A percentile compares a stretch with the other conserved stretches of the same genome.
Conservation (phyloP, 257 asterid species). For the Thymus quinquecostatus region DNA sequence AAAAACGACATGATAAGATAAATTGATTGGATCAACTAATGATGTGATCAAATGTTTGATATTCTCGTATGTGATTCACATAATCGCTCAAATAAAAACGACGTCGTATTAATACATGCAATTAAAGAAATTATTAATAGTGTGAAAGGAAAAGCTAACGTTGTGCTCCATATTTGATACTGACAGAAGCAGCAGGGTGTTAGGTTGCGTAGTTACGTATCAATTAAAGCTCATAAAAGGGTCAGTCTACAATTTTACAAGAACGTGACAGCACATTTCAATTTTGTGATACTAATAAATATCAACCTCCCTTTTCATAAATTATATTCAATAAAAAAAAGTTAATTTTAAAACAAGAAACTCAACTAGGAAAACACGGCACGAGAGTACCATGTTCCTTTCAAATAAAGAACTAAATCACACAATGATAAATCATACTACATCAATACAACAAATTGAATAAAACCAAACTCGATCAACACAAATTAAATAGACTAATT, state of each 20-base stretch:
- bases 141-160: neutral
- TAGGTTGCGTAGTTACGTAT: neutral
- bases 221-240: constrained; percentile 5
- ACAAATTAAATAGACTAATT: neutral
- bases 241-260: neutral
- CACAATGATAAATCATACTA: neutral
- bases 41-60: too few relatives aligned
- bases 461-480: neutral
- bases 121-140: neutral
- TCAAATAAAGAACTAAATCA: neutral
- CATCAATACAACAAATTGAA: neutral
- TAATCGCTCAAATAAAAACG: too few relatives aligned
- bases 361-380: neutral
- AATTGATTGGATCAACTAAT: too few relatives aligned
- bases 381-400: too few relatives aligned
- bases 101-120: too few relatives aligned
- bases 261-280: neutral
- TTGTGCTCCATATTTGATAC: neutral
- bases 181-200: constrained; percentile 8
- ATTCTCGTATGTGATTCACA: too few relatives aligned
- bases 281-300: neutral
- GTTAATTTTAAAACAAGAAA: neutral
- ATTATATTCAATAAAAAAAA: neutral
- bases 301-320: neutral
- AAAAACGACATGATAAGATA: too few relatives aligned